These are phyloP conservation scores for Waltiozyma sp. DNA, from an alignment of 1,139 yeast genomes.

Conservation along the genomic window DNA sequence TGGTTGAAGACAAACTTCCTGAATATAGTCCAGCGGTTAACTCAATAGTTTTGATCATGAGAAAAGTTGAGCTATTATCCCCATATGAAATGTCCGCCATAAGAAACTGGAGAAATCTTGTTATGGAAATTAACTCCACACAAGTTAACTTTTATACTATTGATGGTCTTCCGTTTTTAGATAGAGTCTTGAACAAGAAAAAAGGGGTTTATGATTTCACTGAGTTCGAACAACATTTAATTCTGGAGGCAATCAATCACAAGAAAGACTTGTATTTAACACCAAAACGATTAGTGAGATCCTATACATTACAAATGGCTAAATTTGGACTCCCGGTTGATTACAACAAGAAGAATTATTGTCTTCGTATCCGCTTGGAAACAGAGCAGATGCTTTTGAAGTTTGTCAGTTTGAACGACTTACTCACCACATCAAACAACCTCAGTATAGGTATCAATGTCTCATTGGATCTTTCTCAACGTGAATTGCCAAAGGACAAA, in stretches of 20 bases:
- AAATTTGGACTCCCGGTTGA: conserved; percentile 60
- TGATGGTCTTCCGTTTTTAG: conserved; percentile 17
- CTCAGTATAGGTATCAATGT: conserved; percentile 53
- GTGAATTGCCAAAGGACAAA: conserved; percentile 57
- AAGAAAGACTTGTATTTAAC: conserved; percentile 22
- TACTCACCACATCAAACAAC: conserved; percentile 58
- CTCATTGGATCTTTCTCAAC: conserved; percentile 44
- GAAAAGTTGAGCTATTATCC: conserved; percentile 56
- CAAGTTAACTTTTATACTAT: conserved; percentile 52
- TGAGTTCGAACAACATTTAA: conserved; percentile 21
- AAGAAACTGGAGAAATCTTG: conserved; percentile 51
- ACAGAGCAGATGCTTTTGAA: conserved; percentile 55
- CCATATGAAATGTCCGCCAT: conserved; percentile 54
- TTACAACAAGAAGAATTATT: conserved; percentile 31
- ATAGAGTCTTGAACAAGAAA: conserved; percentile 9
- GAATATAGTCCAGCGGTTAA: conserved; percentile 47
- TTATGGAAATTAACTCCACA: conserved; percentile 64
- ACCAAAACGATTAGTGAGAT: conserved; percentile 30
- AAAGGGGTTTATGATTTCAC: conserved; percentile 15
- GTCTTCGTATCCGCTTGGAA: conserved; percentile 53
- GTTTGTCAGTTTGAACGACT: conserved; percentile 42
- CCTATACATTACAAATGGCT: conserved; percentile 63
- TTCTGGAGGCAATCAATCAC: conserved; percentile 18
- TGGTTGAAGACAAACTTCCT: conserved; percentile 32
- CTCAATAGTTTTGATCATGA: conserved; percentile 37